phyloP scores from a whole-genome alignment of 163 green algal genomes.

The Chloromonas sp. region DNA sequence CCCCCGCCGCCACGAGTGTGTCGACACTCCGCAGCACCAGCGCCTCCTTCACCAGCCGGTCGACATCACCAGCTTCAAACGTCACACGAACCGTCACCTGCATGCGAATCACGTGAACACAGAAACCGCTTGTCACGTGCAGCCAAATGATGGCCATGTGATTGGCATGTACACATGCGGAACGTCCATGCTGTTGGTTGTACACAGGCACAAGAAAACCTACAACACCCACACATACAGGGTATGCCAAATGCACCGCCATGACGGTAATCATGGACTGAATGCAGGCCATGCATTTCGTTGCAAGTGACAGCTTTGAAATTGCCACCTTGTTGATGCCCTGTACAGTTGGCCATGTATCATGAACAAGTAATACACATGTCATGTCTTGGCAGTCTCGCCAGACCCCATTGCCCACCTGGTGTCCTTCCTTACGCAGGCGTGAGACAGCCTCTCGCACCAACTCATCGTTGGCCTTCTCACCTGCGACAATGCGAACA shows the following conservation, averaged over 20 bases:
- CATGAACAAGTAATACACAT: not conserved
- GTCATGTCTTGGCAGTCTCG: not conserved
- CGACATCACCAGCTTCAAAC: conserved; percentile 43
- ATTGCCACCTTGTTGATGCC: too few relatives aligned
- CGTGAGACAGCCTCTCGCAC: conserved; percentile 16
- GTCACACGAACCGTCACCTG: conserved; percentile 40
- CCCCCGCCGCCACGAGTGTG: conserved; percentile 42
- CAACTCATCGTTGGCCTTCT: conserved; percentile 16
- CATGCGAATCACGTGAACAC: too few relatives aligned
- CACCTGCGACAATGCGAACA: not conserved
- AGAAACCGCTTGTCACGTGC: not conserved
- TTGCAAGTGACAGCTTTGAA: too few relatives aligned
- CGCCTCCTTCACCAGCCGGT: conserved; percentile 33
- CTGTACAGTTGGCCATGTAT: too few relatives aligned
- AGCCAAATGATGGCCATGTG: not conserved
- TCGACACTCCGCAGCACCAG: conserved; percentile 4
- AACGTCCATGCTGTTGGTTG: not conserved
- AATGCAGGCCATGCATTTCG: not conserved
- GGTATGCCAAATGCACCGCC: not conserved
- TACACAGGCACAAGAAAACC: not conserved
- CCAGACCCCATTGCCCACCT: conserved; percentile 9
- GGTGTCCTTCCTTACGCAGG: conserved; percentile 17
- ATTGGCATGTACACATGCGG: not conserved
- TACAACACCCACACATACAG: not conserved
- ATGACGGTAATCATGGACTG: not conserved